phyloP scores from a whole-genome alignment of 768 basidiomycete genomes.

The Tremella fuciformis region DNA sequence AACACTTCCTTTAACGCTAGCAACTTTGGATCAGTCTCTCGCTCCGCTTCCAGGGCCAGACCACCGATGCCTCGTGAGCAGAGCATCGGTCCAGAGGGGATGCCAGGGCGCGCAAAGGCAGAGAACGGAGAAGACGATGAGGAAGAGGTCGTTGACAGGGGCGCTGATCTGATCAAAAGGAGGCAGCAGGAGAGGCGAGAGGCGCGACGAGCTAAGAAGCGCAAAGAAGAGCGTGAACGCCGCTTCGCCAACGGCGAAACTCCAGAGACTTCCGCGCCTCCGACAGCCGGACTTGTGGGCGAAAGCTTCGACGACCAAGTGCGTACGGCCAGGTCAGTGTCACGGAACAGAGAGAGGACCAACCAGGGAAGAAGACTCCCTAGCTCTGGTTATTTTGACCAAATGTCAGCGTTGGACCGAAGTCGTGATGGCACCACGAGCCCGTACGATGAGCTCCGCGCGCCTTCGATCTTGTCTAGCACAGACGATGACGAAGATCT shows the following conservation, averaged over 20 bases:
- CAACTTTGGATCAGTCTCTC: slow-evolving; percentile 28
- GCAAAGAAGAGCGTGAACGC: slow-evolving; percentile 28
- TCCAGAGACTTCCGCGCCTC: slow-evolving; percentile 22
- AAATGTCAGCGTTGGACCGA: slow-evolving; percentile 17
- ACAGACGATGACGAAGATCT: slow-evolving; percentile 46
- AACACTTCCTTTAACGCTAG: slow-evolving; percentile 7
- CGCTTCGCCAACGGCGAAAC: slow-evolving; percentile 17
- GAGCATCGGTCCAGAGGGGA: slow-evolving; percentile 9
- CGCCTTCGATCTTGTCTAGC: slow-evolving; percentile 35
- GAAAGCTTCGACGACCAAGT: slow-evolving; percentile 25
- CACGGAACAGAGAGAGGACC: slow-evolving; percentile 25
- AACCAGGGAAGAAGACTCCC: slow-evolving; percentile 23
- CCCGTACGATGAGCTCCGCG: slow-evolving; percentile 32
- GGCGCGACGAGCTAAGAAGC: slow-evolving; percentile 36
- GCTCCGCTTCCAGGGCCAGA: slow-evolving; percentile 35
- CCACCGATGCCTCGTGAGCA: slow-evolving; percentile 18
- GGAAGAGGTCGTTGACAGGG: slow-evolving; percentile 50
- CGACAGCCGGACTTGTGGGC: slow-evolving; percentile 16
- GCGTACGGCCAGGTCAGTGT: slow-evolving; percentile 29
- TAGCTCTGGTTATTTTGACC: slow-evolving; percentile 33
- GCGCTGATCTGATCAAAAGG: slow-evolving; percentile 53
- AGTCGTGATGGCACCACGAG: slow-evolving; percentile 35
- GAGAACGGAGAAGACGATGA: slow-evolving; percentile 44
- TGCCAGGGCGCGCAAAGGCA: slow-evolving; percentile 3
- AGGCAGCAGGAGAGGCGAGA: slow-evolving; percentile 51